Evolutionary conservation across 1,139 yeast species (phyloP).

Genomic region (Pichia sp.): DNA sequence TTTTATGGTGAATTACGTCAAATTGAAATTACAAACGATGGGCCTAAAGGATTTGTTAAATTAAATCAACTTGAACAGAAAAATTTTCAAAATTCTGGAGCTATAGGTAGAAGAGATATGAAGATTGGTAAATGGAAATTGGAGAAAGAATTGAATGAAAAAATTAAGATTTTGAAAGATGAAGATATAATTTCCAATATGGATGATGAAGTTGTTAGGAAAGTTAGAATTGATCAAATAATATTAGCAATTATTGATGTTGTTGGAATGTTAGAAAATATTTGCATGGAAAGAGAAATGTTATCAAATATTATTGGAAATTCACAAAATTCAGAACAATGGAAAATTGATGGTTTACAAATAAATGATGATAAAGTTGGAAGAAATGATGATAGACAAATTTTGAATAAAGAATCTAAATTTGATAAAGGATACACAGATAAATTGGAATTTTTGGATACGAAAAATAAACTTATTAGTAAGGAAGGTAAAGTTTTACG

Average conservation of each 20-base stretch:
- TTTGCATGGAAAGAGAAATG: conserved; percentile 18
- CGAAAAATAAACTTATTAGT: conserved; percentile 39
- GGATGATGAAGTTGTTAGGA: conserved; percentile 40
- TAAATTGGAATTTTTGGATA: conserved; percentile 24
- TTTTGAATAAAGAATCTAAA: conserved; percentile 4
- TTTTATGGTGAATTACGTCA: conserved; percentile 9
- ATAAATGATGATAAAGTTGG: conserved; percentile 10
- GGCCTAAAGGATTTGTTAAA: conserved; percentile 9
- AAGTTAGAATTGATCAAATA: conserved; percentile 9
- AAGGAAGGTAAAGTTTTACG: conserved; percentile 70
- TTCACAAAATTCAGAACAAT: neutral
- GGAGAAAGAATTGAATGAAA: conserved; percentile 48
- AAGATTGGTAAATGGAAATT: conserved; percentile 64
- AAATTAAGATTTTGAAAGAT: conserved; percentile 32
- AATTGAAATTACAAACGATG: conserved; percentile 7
- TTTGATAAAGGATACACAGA: conserved; percentile 26
- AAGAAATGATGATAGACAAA: conserved; percentile 9
- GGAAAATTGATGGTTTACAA: conserved; percentile 32
- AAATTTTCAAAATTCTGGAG: conserved; percentile 28
- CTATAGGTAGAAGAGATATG: conserved; percentile 55
- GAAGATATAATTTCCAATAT: conserved; percentile 24
- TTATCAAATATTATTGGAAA: conserved; percentile 6
- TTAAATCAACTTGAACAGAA: conserved; percentile 11
- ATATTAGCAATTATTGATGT: conserved; percentile 9
- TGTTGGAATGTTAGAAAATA: conserved; percentile 11